Base-by-base conservation (phyloP, 495 filamentous ascomycete genomes). In the Penicillium canariense region DNA sequence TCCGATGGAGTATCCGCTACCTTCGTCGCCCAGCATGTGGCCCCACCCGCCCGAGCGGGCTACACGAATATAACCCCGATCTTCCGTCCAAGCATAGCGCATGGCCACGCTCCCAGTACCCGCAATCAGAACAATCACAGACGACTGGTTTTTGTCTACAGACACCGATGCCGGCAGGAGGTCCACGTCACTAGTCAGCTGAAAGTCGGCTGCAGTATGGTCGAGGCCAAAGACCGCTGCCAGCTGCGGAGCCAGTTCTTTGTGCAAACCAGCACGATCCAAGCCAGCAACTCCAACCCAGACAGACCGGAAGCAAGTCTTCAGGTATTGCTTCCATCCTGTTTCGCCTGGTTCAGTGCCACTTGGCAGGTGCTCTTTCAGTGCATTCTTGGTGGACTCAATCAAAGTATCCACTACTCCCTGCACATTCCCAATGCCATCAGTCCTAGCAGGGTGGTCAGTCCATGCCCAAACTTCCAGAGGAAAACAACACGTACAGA, bases 21-120 rank as follows among this genome's bases (percentile, higher is more conserved):
- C 72, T 38, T 74, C 68, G 32, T 75, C 71, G 0, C 72, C 69
- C 5, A 75, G 56, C 15, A 72, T 51, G 43, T 71, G 62, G 6
- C 70, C 70, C 72, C 70, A 75, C 5, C 72, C 72, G 5, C 70
- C 72, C 5, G 64, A 57, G 5, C 68, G 68, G 27, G 61, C 63
- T n/a, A 62, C 50, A 10, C 63, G 63, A 6, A 47, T 15, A 31
- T 62, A 59, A 11, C 52, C 53, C 12, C 55, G 38, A 35, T 48
- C 49, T 10, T 52, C 39, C 6, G 23, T 47, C 50, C 55, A 61
- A 3, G 32, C 36, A 57, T 70, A 74, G 9, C 60, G 51, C 54
- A 70, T 69, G 6, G 63, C 62, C 14, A 71, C 61, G 40, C 68
- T 70, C 0, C 70, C 67, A 0, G 70, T 73, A 0, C 69, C 71